Evolutionary conservation across 2,329 filamentous ascomycete species (phyloP).

Genomic region (Epichloe typhina): DNA sequence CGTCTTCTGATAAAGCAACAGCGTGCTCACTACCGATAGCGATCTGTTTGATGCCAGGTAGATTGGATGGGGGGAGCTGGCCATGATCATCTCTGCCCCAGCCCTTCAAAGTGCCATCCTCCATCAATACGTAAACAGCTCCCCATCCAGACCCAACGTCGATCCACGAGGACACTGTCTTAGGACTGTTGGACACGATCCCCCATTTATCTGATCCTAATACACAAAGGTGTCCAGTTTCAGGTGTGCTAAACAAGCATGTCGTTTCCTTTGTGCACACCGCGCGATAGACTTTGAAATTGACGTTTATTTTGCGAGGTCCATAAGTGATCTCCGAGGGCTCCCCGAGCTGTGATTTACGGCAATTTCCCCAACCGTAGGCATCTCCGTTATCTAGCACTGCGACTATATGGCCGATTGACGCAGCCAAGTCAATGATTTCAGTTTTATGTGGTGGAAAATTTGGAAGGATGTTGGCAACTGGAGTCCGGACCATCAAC

Average conservation of each 20-base stretch:
- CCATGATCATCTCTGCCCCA: slow-evolving; percentile 85
- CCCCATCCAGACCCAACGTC: slow-evolving; percentile 73
- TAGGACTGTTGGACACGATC: slow-evolving; percentile 44
- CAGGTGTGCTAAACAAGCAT: slow-evolving; percentile 46
- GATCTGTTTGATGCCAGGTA: slow-evolving; percentile 50
- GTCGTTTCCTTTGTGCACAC: slow-evolving; percentile 82
- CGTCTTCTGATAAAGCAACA: slow-evolving; percentile 53
- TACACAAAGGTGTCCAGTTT: slow-evolving; percentile 47
- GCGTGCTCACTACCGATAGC: slow-evolving; percentile 83
- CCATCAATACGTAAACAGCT: slow-evolving; percentile 56
- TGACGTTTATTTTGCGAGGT: slow-evolving; percentile 47
- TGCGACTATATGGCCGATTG: slow-evolving; percentile 65
- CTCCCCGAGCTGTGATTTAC: slow-evolving; percentile 71
- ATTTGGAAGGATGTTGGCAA: slow-evolving; percentile 35
- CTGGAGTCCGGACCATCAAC: slow-evolving; percentile 33
- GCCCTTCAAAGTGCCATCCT: slow-evolving; percentile 46
- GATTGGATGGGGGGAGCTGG: slow-evolving; percentile 50
- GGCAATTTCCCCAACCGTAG: slow-evolving; percentile 79
- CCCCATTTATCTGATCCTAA: slow-evolving; percentile 68
- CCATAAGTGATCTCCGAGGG: slow-evolving; percentile 37
- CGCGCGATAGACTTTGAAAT: slow-evolving; percentile 52
- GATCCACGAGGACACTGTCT: slow-evolving; percentile 42
- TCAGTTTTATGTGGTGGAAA: slow-evolving; percentile 50
- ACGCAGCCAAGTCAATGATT: slow-evolving; percentile 55
- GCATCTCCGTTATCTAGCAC: slow-evolving; percentile 63